These are phyloP conservation scores for Rhododendron ovatum DNA, from an alignment of 148 eudicot species.

Conservation along the genomic window DNA sequence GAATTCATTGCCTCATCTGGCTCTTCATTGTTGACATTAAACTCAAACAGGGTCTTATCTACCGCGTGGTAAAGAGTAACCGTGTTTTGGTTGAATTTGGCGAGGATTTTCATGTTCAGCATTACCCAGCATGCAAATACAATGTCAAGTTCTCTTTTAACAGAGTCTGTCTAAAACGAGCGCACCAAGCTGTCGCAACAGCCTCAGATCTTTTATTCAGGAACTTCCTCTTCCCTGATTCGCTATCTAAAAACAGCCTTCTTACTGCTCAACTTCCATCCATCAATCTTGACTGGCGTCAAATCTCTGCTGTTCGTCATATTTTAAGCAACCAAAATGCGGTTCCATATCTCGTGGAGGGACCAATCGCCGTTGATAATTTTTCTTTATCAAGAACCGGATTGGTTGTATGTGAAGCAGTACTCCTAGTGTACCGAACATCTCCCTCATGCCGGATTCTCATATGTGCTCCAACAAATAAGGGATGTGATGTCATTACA, in stretches of 20 bases:
- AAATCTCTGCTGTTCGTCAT: slow-evolving; percentile 9
- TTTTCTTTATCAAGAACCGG: background rate
- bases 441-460: slow-evolving; percentile 18
- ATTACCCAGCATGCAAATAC: slow-evolving; percentile 12
- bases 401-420: slow-evolving; percentile 4
- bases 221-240: slow-evolving; percentile 23
- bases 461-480: slow-evolving; percentile 13
- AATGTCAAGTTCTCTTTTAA: slow-evolving; percentile 28
- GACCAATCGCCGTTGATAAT: background rate
- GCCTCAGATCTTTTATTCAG: slow-evolving; percentile 9
- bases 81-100: slow-evolving; percentile 23
- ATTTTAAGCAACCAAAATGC: slow-evolving; percentile 9
- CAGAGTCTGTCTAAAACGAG: slow-evolving; percentile 24
- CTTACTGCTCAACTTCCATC: background rate
- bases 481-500: slow-evolving; percentile 14
- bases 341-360: slow-evolving; percentile 15
- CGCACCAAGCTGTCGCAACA: slow-evolving; percentile 25
- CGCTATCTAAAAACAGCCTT: background rate
- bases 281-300: background rate
- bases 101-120: slow-evolving; percentile 21
- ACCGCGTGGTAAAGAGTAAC: slow-evolving; percentile 19
- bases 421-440: slow-evolving; percentile 6
- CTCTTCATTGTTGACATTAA: background rate
- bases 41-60: slow-evolving; percentile 23
- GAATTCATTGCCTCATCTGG: background rate